Evolutionary conservation across 345 rosid species (phyloP), one percentile per base, ranked within the genome.

Genomic region (Cardamine chenopodiifolia): DNA sequence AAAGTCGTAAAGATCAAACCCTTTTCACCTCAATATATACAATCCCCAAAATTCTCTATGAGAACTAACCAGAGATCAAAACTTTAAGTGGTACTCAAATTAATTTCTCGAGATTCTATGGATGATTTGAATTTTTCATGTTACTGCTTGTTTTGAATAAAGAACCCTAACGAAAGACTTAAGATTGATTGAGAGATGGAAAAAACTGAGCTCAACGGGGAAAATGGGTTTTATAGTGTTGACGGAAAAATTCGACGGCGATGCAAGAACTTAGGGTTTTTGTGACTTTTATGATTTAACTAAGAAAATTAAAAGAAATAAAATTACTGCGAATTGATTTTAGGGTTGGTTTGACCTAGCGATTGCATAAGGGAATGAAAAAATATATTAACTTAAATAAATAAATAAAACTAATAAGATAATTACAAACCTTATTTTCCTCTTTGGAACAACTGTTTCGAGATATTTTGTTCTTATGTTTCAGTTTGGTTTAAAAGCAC

Each of bases 221-320:
- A 50, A 22, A 58, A 6, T 10, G 54, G 54, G n/a, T 68, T 70
- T 74, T 75, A 62, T 79, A 65, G 69, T 69, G 70, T 74, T 47
- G 78, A 86, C 82, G 84, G 86, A 87, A 85, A 77, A 85, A 82
- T 83, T 77, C 77, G 96, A 91, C 97, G 97, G 97, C 96, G 90
- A 85, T 85, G 78, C 85, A 90, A 89, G 92, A 90, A 88, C 96
- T 86, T 91, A 88, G 97, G 98, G 93, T 70, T 90, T 90, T 92
- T 89, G 89, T 64, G 74, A 70, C 79, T 60, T 39, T 8, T 39
- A 39, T 61, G 19, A 61, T 61, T 68, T 69, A 59, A 57, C 77
- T 44, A 76, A n/a, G 68, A 26, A 76, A 72, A 82, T 77, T 79
- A 77, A 79, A 72, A 76, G 70, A 71, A 63, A 28, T 2, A 29